Evolutionary conservation across 1,139 yeast species (phyloP).

Genomic region (Saccharomycopsis hybrid): DNA sequence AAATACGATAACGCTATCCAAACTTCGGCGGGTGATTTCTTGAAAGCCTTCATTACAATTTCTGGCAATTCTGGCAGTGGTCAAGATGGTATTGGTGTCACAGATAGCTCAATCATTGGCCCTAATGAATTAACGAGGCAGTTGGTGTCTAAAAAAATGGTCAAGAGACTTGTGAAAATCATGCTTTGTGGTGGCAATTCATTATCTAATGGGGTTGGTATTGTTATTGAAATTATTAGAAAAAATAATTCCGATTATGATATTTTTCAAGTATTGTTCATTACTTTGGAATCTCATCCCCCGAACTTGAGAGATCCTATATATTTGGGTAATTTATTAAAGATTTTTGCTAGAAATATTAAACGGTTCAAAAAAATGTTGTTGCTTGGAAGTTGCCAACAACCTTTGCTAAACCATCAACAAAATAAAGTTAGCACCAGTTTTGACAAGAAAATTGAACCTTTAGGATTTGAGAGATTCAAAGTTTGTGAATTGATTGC

Average conservation of each 20-base stretch:
- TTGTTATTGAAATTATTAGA: slow-evolving; percentile 88
- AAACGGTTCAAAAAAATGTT: slow-evolving; percentile 60
- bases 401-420: slow-evolving; percentile 22
- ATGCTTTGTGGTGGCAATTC: slow-evolving; percentile 93
- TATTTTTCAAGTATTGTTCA: slow-evolving; percentile 78
- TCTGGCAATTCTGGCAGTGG: slow-evolving; percentile 63
- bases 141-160: slow-evolving; percentile 69
- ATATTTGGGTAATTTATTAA: slow-evolving; percentile 80
- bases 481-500: slow-evolving; percentile 93
- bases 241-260: slow-evolving; percentile 96
- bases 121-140: slow-evolving; percentile 94
- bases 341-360: slow-evolving; percentile 71
- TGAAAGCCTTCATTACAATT: slow-evolving; percentile 88
- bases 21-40: slow-evolving; percentile 91
- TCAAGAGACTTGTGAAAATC: slow-evolving; percentile 57
- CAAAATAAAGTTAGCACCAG: slow-evolving; percentile 24
- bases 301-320: slow-evolving; percentile 95
- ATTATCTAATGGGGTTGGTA: slow-evolving; percentile 91
- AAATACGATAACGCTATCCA: slow-evolving; percentile 57
- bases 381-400: slow-evolving; percentile 24
- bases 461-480: slow-evolving; percentile 91
- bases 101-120: slow-evolving; percentile 83
- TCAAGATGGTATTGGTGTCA: slow-evolving; percentile 42
- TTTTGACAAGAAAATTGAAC: slow-evolving; percentile 56
- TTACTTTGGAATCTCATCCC: slow-evolving; percentile 86